Conservation (phyloP, 306 rosid genomes). For the Inga oerstediana region DNA sequence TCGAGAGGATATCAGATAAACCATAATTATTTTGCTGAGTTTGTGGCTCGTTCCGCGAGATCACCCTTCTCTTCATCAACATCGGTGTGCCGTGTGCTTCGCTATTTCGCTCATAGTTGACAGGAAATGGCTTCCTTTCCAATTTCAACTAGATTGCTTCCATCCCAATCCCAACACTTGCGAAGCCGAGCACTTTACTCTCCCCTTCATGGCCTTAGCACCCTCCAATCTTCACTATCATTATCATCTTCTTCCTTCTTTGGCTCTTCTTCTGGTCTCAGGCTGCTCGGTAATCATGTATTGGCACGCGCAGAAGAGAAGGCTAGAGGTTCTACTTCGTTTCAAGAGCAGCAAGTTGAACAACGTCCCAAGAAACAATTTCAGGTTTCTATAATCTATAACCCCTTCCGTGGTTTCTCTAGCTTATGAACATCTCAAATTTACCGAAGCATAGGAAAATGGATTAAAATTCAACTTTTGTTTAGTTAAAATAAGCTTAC, state of each 20-base stretch:
- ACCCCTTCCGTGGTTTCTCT: conserved; percentile 25
- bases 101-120: neutral
- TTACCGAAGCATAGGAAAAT: neutral
- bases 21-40: neutral
- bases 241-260: conserved; percentile 39
- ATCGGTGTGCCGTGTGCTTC: neutral
- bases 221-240: conserved; percentile 29
- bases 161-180: conserved; percentile 38
- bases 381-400: conserved; percentile 52
- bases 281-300: conserved; percentile 49
- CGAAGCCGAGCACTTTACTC: conserved; percentile 30
- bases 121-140: conserved; percentile 64
- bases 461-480: conserved; percentile 5
- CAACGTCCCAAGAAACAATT: conserved; percentile 50
- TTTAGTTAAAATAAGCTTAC: conserved; percentile 11
- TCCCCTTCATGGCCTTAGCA: conserved; percentile 27
- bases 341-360: conserved; percentile 49
- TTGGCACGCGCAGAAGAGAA: conserved; percentile 78
- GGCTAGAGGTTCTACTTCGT: conserved; percentile 48
- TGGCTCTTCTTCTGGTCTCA: conserved; percentile 51
- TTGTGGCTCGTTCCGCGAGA: neutral
- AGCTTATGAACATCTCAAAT: conserved; percentile 31
- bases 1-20: neutral
- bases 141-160: conserved; percentile 51
- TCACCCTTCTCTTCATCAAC: neutral